Percentiles rank a stretch among this genome's conserved stretches.
phyloP scores from a whole-genome alignment of 169 alveolate genomes.

The Theileria equi region DNA sequence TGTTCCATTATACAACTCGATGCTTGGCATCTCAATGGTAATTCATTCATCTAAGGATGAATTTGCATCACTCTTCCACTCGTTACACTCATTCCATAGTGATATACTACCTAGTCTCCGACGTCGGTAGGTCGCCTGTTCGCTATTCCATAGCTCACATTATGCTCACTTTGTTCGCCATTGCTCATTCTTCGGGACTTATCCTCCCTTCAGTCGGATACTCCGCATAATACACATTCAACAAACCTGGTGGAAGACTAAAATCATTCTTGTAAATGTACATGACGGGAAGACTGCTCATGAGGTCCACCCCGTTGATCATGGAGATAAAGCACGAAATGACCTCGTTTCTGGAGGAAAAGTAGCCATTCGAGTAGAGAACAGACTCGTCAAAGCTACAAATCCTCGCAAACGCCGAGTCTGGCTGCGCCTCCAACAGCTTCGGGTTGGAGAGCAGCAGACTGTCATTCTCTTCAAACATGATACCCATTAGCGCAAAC shows the following conservation, averaged over 20 bases:
- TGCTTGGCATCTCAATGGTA: too few relatives aligned
- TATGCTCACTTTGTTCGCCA: too few relatives aligned
- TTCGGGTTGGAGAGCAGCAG: constrained; percentile 63
- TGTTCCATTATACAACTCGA: too few relatives aligned
- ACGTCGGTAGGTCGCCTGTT: too few relatives aligned
- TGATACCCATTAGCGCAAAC: not conserved
- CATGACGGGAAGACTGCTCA: constrained; percentile 79
- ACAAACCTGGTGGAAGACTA: constrained; percentile 73
- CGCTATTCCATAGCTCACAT: too few relatives aligned
- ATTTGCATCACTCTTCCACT: too few relatives aligned
- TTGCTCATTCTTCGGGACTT: too few relatives aligned
- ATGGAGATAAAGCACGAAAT: constrained; percentile 56
- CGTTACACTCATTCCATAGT: too few relatives aligned
- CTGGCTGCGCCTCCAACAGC: constrained; percentile 29
- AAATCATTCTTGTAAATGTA: constrained; percentile 82
- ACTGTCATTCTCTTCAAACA: constrained; percentile 61
- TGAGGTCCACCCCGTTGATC: constrained; percentile 84
- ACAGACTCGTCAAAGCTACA: constrained; percentile 10
- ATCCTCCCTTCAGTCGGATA: too few relatives aligned
- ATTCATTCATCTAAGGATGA: too few relatives aligned
- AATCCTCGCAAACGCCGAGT: constrained; percentile 8
- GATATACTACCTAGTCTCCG: too few relatives aligned
- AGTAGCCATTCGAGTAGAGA: not conserved
- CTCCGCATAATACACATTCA: too few relatives aligned
- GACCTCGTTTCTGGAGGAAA: constrained; percentile 30